Evolutionary conservation across 148 eudicot species (phyloP).

Genomic region (Polygonum aviculare): DNA sequence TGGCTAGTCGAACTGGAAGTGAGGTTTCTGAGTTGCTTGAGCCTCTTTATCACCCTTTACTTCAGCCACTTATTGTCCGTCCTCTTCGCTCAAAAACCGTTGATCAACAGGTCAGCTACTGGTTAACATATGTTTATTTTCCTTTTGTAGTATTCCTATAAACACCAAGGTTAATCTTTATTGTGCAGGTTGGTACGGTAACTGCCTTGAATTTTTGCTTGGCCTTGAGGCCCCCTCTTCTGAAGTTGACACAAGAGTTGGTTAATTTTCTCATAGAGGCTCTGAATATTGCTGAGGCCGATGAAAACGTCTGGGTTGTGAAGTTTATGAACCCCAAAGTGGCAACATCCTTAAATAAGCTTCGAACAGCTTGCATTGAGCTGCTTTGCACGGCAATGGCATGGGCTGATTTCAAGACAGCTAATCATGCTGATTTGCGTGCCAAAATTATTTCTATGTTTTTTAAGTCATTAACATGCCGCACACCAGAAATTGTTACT

Average conservation of each 20-base stretch:
- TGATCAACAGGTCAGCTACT: constrained; percentile 76
- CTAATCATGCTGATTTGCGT: constrained; percentile 78
- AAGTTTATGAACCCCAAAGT: constrained; percentile 90
- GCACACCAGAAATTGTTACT: constrained; percentile 84
- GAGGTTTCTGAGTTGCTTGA: constrained; percentile 98
- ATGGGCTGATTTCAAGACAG: constrained; percentile 92
- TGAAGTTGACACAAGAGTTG: constrained; percentile 84
- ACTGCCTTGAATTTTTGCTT: constrained; percentile 94
- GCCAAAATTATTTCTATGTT: constrained; percentile 92
- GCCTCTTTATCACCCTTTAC: constrained; percentile 79
- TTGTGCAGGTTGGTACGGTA: constrained; percentile 83
- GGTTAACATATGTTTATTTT: not conserved
- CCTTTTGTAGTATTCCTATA: not conserved
- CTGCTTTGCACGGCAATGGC: constrained; percentile 97
- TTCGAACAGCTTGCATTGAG: constrained; percentile 96
- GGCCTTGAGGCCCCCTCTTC: constrained; percentile 96
- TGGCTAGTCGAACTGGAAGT: constrained; percentile 97
- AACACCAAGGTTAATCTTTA: not conserved
- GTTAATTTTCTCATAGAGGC: constrained; percentile 90
- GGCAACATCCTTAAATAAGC: constrained; percentile 73
- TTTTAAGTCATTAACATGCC: constrained; percentile 88
- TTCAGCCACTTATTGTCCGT: constrained; percentile 83
- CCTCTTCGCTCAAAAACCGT: constrained; percentile 88
- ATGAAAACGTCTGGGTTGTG: constrained; percentile 83
- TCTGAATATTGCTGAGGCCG: constrained; percentile 92